These are phyloP conservation scores for Triticum dicoccoides DNA, from an alignment of 176 grass and related monocot genomes.

Conservation along the genomic window DNA sequence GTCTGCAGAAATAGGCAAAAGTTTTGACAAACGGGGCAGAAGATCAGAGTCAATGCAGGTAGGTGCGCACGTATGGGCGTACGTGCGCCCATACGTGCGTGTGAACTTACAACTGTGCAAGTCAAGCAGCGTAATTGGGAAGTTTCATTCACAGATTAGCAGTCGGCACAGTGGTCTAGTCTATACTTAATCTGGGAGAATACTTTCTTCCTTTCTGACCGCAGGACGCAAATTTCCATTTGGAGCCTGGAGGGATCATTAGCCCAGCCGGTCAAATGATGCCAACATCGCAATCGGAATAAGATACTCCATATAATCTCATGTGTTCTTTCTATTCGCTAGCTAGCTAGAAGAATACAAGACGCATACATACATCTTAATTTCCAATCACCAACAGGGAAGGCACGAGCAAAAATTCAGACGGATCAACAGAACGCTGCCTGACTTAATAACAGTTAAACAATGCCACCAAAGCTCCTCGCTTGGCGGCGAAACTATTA, in stretches of 20 bases:
- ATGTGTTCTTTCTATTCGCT: neutral
- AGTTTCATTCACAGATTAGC: neutral
- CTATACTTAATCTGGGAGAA: neutral
- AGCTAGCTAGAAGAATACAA: neutral
- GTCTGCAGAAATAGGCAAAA: constrained; percentile 1
- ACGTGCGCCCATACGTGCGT: constrained; percentile 18
- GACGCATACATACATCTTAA: neutral
- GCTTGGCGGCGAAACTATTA: neutral
- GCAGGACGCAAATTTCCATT: neutral
- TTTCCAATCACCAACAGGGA: neutral
- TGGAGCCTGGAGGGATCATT: neutral
- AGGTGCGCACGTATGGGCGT: constrained; percentile 27
- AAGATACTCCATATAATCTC: too few relatives aligned
- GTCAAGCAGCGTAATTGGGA: constrained; percentile 13
- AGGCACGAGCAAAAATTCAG: neutral
- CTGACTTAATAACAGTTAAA: neutral
- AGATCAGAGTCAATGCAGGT: constrained; percentile 34
- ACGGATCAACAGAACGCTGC: neutral
- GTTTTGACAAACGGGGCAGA: constrained; percentile 14
- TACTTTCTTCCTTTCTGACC: neutral
- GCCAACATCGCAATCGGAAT: neutral
- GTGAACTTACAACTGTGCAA: neutral
- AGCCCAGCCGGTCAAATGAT: constrained; percentile 21
- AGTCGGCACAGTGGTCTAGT: neutral
- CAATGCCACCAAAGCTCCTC: neutral